A percentile compares a stretch with the other conserved stretches of the same genome.
Evolutionary conservation across 768 basidiomycete species (phyloP).

Genomic region (Podaxis sp.): DNA sequence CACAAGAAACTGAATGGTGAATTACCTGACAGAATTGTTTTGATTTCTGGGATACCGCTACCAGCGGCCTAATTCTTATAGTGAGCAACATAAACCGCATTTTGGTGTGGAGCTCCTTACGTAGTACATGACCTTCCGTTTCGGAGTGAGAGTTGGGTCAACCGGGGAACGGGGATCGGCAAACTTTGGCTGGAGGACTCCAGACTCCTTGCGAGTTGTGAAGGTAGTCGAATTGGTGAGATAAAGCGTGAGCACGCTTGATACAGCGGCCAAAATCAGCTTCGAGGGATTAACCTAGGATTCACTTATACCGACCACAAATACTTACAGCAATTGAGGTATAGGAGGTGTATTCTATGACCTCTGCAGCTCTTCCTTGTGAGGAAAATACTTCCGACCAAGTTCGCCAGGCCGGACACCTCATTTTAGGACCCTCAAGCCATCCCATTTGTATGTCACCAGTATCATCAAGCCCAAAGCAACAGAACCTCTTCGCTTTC

Average conservation of each 20-base stretch:
- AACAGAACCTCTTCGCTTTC: conserved; percentile 81
- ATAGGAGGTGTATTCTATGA: conserved; percentile 67
- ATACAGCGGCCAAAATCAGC: conserved; percentile 68
- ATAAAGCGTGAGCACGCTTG: conserved; percentile 78
- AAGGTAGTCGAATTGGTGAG: conserved; percentile 89
- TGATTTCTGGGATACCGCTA: conserved; percentile 95
- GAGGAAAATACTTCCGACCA: conserved; percentile 62
- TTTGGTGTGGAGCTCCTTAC: conserved; percentile 36
- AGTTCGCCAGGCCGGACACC: conserved; percentile 66
- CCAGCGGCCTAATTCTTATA: conserved; percentile 68
- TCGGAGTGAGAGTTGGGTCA: conserved; percentile 25
- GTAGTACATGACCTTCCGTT: conserved; percentile 78
- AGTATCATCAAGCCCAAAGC: conserved; percentile 36
- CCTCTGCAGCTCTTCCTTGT: conserved; percentile 29
- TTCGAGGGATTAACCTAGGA: conserved; percentile 22
- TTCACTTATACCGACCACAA: not conserved
- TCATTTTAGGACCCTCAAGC: conserved; percentile 21
- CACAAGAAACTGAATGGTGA: not conserved
- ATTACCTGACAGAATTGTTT: conserved; percentile 83
- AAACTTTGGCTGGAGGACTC: conserved; percentile 43
- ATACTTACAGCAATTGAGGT: conserved; percentile 70
- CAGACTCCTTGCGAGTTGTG: conserved; percentile 84
- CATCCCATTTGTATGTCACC: conserved; percentile 1
- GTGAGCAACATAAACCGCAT: conserved; percentile 7
- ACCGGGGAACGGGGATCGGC: conserved; percentile 22